Conservation (phyloP, 176 grass and related monocot species). For the Saccharum spontaneum region DNA sequence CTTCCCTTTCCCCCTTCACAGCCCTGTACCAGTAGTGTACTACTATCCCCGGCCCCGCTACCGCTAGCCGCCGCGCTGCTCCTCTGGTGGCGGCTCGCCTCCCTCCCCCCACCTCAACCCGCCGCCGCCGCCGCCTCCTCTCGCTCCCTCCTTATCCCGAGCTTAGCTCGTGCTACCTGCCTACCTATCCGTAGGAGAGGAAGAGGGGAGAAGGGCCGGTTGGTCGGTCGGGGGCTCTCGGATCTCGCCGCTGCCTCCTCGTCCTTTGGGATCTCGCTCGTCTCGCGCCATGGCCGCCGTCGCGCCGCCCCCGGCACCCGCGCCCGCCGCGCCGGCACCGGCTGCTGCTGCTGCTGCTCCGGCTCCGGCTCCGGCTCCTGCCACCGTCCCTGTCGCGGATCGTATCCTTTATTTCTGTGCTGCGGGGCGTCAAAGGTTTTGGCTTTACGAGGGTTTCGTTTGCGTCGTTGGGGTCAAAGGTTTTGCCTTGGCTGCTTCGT, state of each 20-base stretch:
- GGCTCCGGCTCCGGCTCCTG: constrained; percentile 23
- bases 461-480: background rate
- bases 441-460: constrained; percentile 7
- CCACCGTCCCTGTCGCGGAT: constrained; percentile 50
- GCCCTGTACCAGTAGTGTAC: background rate
- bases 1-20: constrained; percentile 32
- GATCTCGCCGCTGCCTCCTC: constrained; percentile 43
- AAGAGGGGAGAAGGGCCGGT: constrained; percentile 11
- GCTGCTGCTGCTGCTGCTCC: background rate
- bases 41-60: background rate
- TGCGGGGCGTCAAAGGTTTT: background rate
- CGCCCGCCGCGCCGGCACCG: background rate
- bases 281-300: constrained; percentile 54
- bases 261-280: constrained; percentile 33
- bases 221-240: constrained; percentile 31
- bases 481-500: background rate
- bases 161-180: background rate
- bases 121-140: constrained; percentile 15
- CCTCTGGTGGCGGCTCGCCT: constrained; percentile 58
- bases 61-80: constrained; percentile 26
- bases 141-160: constrained; percentile 10
- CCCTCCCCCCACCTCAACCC: constrained; percentile 9
- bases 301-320: constrained; percentile 40
- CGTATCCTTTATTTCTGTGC: constrained; percentile 75
- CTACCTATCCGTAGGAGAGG: constrained; percentile 24